Evolutionary conservation across 805 yeast genomes (phyloP), one percentile per base, ranked within the genome.

Genomic region (Candida piceae): DNA sequence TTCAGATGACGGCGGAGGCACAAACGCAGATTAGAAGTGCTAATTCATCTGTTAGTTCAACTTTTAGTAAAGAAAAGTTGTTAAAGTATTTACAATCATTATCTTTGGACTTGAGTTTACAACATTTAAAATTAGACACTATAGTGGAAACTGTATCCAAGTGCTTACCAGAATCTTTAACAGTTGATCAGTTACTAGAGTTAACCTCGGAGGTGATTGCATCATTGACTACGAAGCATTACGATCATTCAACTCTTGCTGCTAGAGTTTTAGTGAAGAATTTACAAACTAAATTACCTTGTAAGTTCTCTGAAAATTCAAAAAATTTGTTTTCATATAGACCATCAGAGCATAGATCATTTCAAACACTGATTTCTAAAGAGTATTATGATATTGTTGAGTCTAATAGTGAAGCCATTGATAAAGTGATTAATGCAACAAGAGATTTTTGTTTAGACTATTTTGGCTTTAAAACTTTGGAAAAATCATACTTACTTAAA

Each of bases 141-240:
- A 63, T 71, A 36, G 63, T 76, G 16, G 70, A 65, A 39, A 66
- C 71, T 47, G 72, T 74, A 13, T 61, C 60, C 26, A 50, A 61
- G 1, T 80, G 79, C 16, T 70, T 75, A 16, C 75, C 76, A 32
- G 67, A 65, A 34, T 66, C 64, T 24, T 66, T 74, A 18, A 65
- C 66, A 34, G 63, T 72, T 18, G 60, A 64, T 17, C 75, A 74
- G 31, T 43, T 63, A 8, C 28, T 54, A 4, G 48, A 50, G 13
- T 42, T 60, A 31, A 89, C 96, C 23, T 95, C 97, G 20, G 98
- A 93, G 63, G 85, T 93, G 13, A 84, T 93, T 35, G 97, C 97
- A 19, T 84, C 86, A 49, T 78, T 89, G 88, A 87, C 96, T 31
- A 89, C 97, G 5, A 74, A 79, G 41, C 97, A 90, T 61, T 96